These are phyloP conservation scores for Prillingera fragicola DNA, from an alignment of 1,284 basidiomycete species.

Conservation along the genomic window DNA sequence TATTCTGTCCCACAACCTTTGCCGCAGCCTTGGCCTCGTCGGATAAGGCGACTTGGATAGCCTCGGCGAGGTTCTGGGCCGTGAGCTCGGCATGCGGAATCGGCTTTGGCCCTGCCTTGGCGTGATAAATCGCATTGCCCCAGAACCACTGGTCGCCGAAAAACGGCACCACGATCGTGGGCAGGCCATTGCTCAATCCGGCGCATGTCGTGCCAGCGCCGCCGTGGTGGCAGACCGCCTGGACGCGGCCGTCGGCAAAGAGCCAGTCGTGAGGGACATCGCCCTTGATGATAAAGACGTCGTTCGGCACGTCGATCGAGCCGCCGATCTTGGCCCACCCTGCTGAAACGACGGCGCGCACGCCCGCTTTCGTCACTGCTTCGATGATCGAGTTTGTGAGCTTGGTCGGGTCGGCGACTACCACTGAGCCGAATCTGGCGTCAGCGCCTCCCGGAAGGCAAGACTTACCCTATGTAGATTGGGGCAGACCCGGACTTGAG, in stretches of 20 bases:
- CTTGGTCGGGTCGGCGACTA: conserved; percentile 55
- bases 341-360: conserved; percentile 59
- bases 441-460: too few relatives aligned
- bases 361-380: conserved; percentile 54
- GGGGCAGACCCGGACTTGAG: conserved; percentile 55
- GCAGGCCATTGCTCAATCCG: conserved; percentile 59
- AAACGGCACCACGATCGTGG: conserved; percentile 63
- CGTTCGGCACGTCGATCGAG: conserved; percentile 48
- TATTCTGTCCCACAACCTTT: conserved; percentile 53
- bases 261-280: conserved; percentile 68
- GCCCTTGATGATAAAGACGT: conserved; percentile 56
- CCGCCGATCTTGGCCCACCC: conserved; percentile 61
- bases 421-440: conserved; percentile 59
- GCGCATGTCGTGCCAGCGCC: conserved; percentile 63
- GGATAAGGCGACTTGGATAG: conserved; percentile 54
- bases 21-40: conserved; percentile 53
- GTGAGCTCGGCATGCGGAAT: conserved; percentile 56
- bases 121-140: conserved; percentile 58
- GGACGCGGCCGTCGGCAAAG: conserved; percentile 55
- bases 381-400: conserved; percentile 59
- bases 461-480: conserved; percentile 56
- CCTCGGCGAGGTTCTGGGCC: conserved; percentile 54
- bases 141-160: conserved; percentile 63
- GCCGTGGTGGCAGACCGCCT: conserved; percentile 65
- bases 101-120: conserved; percentile 60